These are phyloP conservation scores for Aspergillus biplanus DNA, from an alignment of 495 filamentous ascomycete genomes.

Conservation along the genomic window DNA sequence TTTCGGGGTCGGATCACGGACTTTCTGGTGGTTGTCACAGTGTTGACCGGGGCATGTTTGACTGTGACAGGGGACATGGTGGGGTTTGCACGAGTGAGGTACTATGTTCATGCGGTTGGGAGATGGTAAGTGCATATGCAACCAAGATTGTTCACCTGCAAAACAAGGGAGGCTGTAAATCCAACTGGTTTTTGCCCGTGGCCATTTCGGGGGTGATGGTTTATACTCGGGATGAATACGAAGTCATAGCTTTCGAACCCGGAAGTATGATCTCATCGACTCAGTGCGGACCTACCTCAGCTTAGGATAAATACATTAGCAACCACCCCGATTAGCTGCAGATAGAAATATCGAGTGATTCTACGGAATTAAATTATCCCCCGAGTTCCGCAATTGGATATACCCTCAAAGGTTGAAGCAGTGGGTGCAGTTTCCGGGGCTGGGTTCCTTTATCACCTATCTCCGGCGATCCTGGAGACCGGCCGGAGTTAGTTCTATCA, in stretches of 20 bases:
- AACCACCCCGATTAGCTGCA: no score
- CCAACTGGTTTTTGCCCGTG: neutral
- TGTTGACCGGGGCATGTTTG: neutral
- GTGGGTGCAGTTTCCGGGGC: neutral
- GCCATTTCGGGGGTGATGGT: neutral
- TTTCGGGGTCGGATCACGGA: slow-evolving; percentile 21
- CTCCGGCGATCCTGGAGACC: neutral
- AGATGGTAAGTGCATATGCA: neutral
- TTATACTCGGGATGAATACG: neutral
- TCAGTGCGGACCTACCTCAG: no score
- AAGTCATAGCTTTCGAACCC: no score
- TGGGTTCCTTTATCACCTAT: neutral
- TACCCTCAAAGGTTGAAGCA: neutral
- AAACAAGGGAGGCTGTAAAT: neutral
- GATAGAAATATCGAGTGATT: no score
- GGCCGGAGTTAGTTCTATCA: neutral
- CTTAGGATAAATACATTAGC: no score
- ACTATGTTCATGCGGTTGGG: slow-evolving; percentile 4
- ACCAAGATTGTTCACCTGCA: neutral
- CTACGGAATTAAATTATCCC: no score
- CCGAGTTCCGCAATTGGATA: neutral
- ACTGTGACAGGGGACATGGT: neutral
- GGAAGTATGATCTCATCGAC: no score
- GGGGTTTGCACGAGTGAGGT: neutral
- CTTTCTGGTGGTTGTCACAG: neutral